A percentile compares a stretch with the other conserved stretches of the same genome.
Evolutionary conservation across 257 asterid genomes (phyloP).

Genomic region (Prunella vulgaris): DNA sequence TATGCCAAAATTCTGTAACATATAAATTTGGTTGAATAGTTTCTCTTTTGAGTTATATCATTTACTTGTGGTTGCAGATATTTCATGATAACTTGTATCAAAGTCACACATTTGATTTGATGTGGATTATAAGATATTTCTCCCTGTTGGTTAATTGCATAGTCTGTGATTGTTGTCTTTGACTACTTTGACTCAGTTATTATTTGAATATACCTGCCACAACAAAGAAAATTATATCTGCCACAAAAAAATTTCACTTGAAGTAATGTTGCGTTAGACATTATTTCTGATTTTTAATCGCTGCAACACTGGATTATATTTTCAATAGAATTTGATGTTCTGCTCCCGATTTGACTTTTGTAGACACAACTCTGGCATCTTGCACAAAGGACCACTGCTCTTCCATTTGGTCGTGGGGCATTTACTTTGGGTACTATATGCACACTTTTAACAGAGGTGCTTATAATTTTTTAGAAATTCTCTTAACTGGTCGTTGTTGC

Average conservation of each 20-base stretch:
- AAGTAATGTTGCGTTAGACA: not conserved
- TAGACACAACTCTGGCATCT: constrained; percentile 98
- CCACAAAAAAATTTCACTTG: not conserved
- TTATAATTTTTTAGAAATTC: not conserved
- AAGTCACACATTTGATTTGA: not conserved
- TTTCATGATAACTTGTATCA: constrained; percentile 6
- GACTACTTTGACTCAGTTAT: not conserved
- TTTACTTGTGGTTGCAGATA: not conserved
- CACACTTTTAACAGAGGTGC: constrained; percentile 95
- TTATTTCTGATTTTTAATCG: not conserved
- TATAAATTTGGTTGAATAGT: not conserved
- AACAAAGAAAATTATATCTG: not conserved
- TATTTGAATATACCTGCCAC: not conserved
- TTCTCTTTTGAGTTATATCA: not conserved
- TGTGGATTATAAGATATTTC: not conserved
- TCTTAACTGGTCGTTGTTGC: constrained; percentile 4
- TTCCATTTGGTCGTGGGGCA: constrained; percentile 99
- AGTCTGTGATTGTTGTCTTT: not conserved
- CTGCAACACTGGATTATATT: not conserved
- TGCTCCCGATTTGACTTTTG: constrained; percentile 12
- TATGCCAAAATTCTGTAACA: no score
- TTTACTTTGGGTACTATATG: constrained; percentile 88
- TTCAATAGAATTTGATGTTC: not conserved
- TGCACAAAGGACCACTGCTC: constrained; percentile 96
- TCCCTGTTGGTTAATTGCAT: not conserved